Conservation (phyloP, 495 filamentous ascomycete genomes). For the Cudoniella acicularis region DNA sequence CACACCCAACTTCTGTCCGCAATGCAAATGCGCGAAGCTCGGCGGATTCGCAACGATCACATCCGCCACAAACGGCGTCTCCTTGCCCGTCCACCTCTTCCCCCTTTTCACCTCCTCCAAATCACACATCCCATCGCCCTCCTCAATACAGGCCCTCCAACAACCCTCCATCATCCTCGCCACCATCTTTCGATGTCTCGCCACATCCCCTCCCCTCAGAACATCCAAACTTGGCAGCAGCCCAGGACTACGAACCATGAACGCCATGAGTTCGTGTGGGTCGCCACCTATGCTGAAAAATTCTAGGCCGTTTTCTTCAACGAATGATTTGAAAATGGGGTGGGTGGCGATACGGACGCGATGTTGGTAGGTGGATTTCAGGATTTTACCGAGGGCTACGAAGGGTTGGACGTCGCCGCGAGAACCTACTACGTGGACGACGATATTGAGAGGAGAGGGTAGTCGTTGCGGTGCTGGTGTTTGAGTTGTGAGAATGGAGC, state of each 20-base stretch:
- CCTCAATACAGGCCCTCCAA: constrained; percentile 56
- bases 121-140: too few relatives aligned
- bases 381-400: constrained; percentile 46
- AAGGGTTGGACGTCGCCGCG: constrained; percentile 64
- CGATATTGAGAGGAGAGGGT: constrained; percentile 63
- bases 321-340: constrained; percentile 54
- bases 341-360: constrained; percentile 64
- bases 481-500: too few relatives aligned
- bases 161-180: constrained; percentile 55
- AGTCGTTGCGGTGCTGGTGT: too few relatives aligned
- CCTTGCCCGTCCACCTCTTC: constrained; percentile 44
- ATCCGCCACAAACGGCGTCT: constrained; percentile 57
- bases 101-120: too few relatives aligned
- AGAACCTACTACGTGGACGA: constrained; percentile 60
- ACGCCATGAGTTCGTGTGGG: constrained; percentile 62
- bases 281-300: constrained; percentile 66
- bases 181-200: constrained; percentile 52
- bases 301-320: constrained; percentile 46
- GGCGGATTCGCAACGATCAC: constrained; percentile 69
- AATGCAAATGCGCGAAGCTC: constrained; percentile 62
- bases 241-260: constrained; percentile 76
- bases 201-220: constrained; percentile 63
- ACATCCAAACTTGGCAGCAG: constrained; percentile 61
- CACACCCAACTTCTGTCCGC: constrained; percentile 59
- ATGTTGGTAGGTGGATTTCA: constrained; percentile 48